phyloP scores from a whole-genome alignment of 345 rosid species.

The Hirschfeldia incana region DNA sequence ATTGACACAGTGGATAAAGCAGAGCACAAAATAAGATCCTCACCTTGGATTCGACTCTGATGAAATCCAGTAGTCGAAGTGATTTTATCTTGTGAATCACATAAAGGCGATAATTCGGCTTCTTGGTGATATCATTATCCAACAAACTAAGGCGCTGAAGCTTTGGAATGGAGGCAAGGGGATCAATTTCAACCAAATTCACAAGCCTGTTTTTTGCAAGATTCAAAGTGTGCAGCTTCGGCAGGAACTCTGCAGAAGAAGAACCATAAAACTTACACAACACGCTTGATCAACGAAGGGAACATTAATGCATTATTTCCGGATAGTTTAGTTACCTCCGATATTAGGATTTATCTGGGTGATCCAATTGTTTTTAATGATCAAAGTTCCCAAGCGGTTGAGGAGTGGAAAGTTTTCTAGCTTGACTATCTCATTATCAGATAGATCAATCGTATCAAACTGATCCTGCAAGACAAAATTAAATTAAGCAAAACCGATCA shows the following conservation, averaged over 20 bases:
- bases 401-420: constrained; percentile 91
- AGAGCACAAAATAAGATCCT: constrained; percentile 21
- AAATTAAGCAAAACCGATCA: background rate
- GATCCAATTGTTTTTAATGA: constrained; percentile 88
- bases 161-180: no score
- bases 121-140: constrained; percentile 54
- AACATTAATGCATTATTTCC: no score
- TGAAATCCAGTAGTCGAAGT: constrained; percentile 92
- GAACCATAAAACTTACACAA: background rate
- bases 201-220: constrained; percentile 97
- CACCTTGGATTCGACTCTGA: constrained; percentile 88
- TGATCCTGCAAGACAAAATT: constrained; percentile 61
- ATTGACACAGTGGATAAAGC: background rate
- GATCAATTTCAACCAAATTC: constrained; percentile 44
- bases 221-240: constrained; percentile 82
- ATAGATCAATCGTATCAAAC: constrained; percentile 93
- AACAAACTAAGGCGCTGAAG: no score
- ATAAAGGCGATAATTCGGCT: constrained; percentile 87
- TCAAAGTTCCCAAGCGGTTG: constrained; percentile 82
- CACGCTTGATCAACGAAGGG: background rate
- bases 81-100: constrained; percentile 86
- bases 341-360: constrained; percentile 86
- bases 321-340: constrained; percentile 56
- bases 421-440: constrained; percentile 99
- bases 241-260: constrained; percentile 66